These are phyloP conservation scores for Candida railenensis DNA, from an alignment of 805 yeast genomes.

Conservation along the genomic window DNA sequence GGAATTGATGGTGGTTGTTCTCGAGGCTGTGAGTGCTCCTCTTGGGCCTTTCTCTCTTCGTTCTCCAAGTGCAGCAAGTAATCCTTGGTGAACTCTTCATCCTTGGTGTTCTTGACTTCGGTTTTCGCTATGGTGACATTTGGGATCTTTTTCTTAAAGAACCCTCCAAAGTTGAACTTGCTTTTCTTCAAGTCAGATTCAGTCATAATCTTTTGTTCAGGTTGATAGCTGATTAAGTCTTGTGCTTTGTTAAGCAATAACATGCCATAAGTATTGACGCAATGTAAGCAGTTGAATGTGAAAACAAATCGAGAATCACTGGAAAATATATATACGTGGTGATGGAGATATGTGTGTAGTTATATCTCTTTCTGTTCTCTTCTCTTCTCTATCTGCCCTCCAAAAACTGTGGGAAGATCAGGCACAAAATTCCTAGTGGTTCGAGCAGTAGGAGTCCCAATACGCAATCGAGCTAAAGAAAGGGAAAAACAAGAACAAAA, in stretches of 20 bases:
- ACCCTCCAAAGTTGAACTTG: constrained; percentile 5
- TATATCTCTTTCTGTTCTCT: no score
- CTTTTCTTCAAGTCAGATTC: not conserved
- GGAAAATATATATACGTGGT: no score
- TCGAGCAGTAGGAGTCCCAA: no score
- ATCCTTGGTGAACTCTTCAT: not conserved
- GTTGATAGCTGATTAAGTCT: not conserved
- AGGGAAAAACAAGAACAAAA: no score
- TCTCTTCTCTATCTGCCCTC: no score
- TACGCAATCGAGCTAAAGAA: no score
- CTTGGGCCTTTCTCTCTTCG: not conserved
- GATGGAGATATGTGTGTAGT: no score
- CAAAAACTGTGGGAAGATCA: no score
- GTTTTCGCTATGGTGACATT: not conserved
- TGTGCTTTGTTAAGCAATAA: constrained; percentile 1
- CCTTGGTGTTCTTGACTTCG: not conserved
- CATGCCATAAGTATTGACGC: not conserved
- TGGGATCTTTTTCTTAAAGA: constrained; percentile 1
- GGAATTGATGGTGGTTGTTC: not conserved
- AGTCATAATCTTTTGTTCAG: not conserved
- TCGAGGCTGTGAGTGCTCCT: not conserved
- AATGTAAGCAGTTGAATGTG: no score
- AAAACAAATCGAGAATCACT: no score
- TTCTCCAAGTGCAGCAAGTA: not conserved
- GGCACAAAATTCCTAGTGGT: no score